phyloP scores from a whole-genome alignment of 1,284 basidiomycete genomes.

The Ceratobasidium sp. region DNA sequence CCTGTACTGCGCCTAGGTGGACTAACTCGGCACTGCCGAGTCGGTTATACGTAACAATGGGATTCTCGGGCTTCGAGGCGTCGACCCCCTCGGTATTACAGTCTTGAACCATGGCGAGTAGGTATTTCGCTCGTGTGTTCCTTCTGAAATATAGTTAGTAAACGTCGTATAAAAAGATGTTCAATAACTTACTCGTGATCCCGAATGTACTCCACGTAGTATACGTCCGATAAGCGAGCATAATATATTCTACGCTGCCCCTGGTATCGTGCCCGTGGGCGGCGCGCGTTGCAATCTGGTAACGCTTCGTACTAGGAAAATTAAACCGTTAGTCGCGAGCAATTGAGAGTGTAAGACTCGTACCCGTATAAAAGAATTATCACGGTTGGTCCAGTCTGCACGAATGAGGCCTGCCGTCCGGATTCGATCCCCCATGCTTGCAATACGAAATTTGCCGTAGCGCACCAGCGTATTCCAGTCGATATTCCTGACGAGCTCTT shows the following conservation, averaged over 20 bases:
- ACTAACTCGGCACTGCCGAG: not conserved
- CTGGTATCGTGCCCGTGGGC: not conserved
- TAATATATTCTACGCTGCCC: constrained; percentile 1
- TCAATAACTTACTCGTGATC: constrained; percentile 12
- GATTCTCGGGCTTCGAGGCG: constrained; percentile 4
- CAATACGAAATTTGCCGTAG: constrained; percentile 34
- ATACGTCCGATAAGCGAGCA: constrained; percentile 4
- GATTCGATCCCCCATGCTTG: constrained; percentile 18
- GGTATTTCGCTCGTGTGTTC: not conserved
- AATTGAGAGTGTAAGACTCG: not conserved
- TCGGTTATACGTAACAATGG: constrained; percentile 29
- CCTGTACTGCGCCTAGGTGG: constrained; percentile 11
- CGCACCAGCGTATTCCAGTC: constrained; percentile 11
- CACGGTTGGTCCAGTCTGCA: constrained; percentile 35
- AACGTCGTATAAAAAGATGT: not conserved
- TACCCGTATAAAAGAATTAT: constrained; percentile 38
- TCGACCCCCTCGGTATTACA: constrained; percentile 22
- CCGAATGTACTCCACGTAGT: constrained; percentile 18
- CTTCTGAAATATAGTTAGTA: not conserved
- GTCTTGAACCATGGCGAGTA: constrained; percentile 22
- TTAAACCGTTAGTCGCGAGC: not conserved
- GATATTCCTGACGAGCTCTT: not conserved
- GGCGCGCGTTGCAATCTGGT: constrained; percentile 10
- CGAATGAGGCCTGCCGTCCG: constrained; percentile 38
- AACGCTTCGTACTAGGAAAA: constrained; percentile 10